Conservation (phyloP, 345 rosid species). For the Salix suchowensis region DNA sequence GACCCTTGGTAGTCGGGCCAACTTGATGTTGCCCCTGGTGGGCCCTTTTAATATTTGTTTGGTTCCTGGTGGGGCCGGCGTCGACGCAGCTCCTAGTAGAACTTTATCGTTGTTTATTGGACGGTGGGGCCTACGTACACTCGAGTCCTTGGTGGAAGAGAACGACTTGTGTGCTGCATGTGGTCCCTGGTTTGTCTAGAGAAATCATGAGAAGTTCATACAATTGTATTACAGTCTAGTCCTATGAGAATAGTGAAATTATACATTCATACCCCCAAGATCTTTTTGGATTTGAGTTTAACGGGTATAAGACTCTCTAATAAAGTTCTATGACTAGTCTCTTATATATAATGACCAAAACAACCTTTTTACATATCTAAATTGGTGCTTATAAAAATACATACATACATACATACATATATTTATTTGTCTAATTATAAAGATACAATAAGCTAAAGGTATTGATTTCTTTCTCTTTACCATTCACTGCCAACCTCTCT, state of each 20-base stretch:
- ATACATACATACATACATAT: too few relatives aligned
- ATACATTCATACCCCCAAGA: not conserved
- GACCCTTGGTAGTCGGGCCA: slow-evolving; percentile 38
- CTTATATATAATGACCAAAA: not conserved
- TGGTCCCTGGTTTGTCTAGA: not conserved
- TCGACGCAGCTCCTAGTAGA: slow-evolving; percentile 24
- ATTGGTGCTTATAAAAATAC: too few relatives aligned
- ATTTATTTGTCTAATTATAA: too few relatives aligned
- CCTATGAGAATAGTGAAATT: not conserved
- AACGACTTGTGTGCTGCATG: not conserved
- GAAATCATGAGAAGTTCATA: not conserved
- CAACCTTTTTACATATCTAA: not conserved
- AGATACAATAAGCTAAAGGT: too few relatives aligned
- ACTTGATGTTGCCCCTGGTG: not conserved
- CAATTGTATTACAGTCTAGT: not conserved
- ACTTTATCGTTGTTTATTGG: not conserved
- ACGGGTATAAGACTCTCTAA: not conserved
- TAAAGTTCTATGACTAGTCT: not conserved
- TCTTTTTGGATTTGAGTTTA: not conserved
- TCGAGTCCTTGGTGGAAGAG: not conserved
- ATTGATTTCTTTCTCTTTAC: too few relatives aligned
- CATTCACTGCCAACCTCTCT: too few relatives aligned
- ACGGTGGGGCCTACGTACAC: not conserved
- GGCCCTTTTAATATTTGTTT: not conserved
- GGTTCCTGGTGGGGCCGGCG: slow-evolving; percentile 4